A percentile compares a stretch with the other conserved stretches of the same genome.
Conservation (phyloP, 2,329 filamentous ascomycete genomes). For the Claviceps cyperi region DNA sequence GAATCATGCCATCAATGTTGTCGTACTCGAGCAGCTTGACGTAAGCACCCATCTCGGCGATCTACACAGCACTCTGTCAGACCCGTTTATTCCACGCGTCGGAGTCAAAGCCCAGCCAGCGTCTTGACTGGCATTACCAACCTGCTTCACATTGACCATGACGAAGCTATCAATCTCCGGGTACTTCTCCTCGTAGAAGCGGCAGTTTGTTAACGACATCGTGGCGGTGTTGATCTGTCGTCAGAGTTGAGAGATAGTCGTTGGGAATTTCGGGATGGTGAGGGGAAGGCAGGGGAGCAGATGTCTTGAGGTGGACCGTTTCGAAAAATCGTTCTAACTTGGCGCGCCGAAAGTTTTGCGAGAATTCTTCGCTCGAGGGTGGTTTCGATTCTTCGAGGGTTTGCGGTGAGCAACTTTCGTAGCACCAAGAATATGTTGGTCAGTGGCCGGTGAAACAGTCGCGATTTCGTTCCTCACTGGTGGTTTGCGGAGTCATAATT, state of each 20-base stretch:
- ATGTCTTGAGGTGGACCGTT: constrained; percentile 16
- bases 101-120: not conserved
- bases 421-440: not conserved
- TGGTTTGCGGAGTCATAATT: constrained; percentile 14
- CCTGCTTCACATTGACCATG: constrained; percentile 99
- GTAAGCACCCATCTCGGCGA: constrained; percentile 99
- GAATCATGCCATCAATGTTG: constrained; percentile 99
- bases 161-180: constrained; percentile 96
- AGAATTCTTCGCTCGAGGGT: not conserved
- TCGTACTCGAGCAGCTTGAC: constrained; percentile 99
- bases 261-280: constrained; percentile 5
- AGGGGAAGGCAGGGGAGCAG: not conserved
- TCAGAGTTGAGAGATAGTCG: constrained; percentile 12
- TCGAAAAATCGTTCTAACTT: constrained; percentile 6
- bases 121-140: constrained; percentile 37
- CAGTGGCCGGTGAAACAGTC: not conserved
- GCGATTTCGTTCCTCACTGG: not conserved
- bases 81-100: not conserved
- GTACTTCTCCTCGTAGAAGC: constrained; percentile 95
- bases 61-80: constrained; percentile 35
- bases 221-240: constrained; percentile 44
- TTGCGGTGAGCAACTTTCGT: not conserved
- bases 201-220: constrained; percentile 93
- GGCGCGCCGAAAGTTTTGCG: not conserved
- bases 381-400: not conserved